Percentiles rank a stretch among this genome's conserved stretches.
Conservation (phyloP, 768 basidiomycete species). For the Tulasnella sp. region DNA sequence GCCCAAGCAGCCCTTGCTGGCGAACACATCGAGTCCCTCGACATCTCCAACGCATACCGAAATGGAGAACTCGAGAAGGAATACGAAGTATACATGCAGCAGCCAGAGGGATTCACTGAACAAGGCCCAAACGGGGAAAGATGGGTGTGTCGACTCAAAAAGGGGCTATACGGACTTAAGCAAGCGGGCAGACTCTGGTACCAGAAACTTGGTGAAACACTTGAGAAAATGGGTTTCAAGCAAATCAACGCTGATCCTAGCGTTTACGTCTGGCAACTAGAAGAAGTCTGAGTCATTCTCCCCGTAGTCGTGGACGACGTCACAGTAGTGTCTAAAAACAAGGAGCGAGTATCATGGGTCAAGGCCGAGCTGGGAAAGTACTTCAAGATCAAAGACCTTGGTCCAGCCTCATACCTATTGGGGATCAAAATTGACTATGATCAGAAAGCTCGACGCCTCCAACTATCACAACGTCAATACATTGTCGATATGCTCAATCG, state of each 20-base stretch:
- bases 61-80: too few relatives aligned
- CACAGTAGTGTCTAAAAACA: not conserved
- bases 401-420: constrained; percentile 8
- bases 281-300: constrained; percentile 31
- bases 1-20: not conserved
- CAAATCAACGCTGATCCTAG: constrained; percentile 13
- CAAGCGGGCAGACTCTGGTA: constrained; percentile 39
- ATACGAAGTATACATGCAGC: constrained; percentile 28
- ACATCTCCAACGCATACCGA: constrained; percentile 38
- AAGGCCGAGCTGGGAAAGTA: not conserved
- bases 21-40: constrained; percentile 17
- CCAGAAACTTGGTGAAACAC: constrained; percentile 5
- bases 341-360: not conserved
- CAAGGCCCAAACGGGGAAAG: not conserved
- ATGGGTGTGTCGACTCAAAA: constrained; percentile 12
- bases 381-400: constrained; percentile 23
- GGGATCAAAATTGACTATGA: constrained; percentile 7
- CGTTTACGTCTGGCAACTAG: constrained; percentile 37
- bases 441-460: constrained; percentile 3
- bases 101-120: constrained; percentile 23
- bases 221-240: not conserved
- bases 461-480: not conserved
- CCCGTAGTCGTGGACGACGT: constrained; percentile 28
- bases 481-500: too few relatives aligned
- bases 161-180: constrained; percentile 10